These are phyloP conservation scores for Aspergillus ustus DNA, from an alignment of 2,329 filamentous ascomycete genomes.

Conservation along the genomic window DNA sequence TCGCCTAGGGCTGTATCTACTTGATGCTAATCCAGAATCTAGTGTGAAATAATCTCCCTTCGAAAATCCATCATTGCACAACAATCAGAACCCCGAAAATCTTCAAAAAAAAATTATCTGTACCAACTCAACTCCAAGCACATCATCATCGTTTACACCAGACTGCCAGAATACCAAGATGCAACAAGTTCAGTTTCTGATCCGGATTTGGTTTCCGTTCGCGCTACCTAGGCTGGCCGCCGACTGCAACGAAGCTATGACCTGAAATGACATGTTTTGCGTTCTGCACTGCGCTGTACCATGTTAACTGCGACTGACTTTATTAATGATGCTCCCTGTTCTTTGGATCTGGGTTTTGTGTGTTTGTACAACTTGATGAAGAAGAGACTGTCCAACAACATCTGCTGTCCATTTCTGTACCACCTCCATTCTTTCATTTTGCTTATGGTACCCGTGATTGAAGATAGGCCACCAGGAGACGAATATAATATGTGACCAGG, in stretches of 20 bases:
- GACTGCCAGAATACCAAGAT: slow-evolving; percentile 15
- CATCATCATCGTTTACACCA: slow-evolving; percentile 5
- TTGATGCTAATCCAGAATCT: not conserved
- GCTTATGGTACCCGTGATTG: slow-evolving; percentile 9
- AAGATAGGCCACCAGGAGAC: slow-evolving; percentile 10
- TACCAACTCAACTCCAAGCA: slow-evolving; percentile 15
- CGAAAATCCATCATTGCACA: slow-evolving; percentile 1
- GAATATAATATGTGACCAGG: slow-evolving; percentile 15
- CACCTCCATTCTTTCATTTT: slow-evolving; percentile 8
- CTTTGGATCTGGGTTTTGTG: slow-evolving; percentile 1
- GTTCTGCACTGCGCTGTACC: not conserved
- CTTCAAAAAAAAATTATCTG: slow-evolving; percentile 9
- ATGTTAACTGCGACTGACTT: slow-evolving; percentile 1
- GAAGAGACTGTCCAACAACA: slow-evolving; percentile 10
- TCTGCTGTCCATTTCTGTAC: slow-evolving; percentile 6
- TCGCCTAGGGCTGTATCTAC: not conserved
- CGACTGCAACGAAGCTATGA: slow-evolving; percentile 8
- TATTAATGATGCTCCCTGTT: not conserved
- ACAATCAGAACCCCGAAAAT: slow-evolving; percentile 9
- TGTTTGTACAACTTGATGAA: slow-evolving; percentile 2
- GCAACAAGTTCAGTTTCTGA: slow-evolving; percentile 1
- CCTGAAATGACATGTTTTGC: not conserved
- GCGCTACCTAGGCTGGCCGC: slow-evolving; percentile 12
- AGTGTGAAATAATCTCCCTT: not conserved
- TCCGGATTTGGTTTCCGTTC: not conserved